Percentiles rank a stretch among this genome's conserved stretches.
Conservation (phyloP, 768 basidiomycete genomes). For the Naematelia encephala region DNA sequence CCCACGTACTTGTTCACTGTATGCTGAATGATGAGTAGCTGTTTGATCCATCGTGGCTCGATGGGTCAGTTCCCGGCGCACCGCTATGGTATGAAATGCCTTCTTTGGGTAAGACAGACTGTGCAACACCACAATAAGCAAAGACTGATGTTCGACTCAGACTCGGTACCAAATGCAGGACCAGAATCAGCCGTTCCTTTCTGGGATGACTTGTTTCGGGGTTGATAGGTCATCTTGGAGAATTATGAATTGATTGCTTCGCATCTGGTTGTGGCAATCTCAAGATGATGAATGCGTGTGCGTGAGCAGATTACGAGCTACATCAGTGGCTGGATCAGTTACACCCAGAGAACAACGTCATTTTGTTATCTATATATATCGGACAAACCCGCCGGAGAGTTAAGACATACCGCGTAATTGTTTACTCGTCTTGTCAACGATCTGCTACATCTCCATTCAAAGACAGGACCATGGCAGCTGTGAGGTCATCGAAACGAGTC, state of each 20-base stretch:
- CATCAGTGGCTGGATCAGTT: too few relatives aligned
- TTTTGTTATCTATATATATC: too few relatives aligned
- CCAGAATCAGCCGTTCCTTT: not conserved
- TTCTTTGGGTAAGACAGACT: not conserved
- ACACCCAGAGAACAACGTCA: too few relatives aligned
- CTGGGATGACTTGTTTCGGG: not conserved
- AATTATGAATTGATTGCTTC: too few relatives aligned
- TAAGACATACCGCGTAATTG: too few relatives aligned
- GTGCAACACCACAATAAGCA: not conserved
- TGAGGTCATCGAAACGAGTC: slow-evolving; percentile 26
- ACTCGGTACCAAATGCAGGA: not conserved
- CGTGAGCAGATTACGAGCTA: too few relatives aligned
- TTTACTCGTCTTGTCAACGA: too few relatives aligned
- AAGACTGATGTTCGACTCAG: not conserved
- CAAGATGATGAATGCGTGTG: too few relatives aligned
- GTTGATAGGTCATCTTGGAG: too few relatives aligned
- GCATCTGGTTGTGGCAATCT: too few relatives aligned
- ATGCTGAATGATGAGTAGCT: not conserved
- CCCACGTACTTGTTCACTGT: not conserved
- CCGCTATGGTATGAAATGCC: not conserved
- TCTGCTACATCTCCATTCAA: too few relatives aligned
- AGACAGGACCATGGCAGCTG: slow-evolving; percentile 12
- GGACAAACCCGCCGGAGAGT: not conserved
- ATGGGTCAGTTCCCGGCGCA: not conserved
- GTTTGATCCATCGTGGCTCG: not conserved